A percentile compares a stretch with the other conserved stretches of the same genome.
Evolutionary conservation across 805 yeast genomes (phyloP).

Genomic region (Yarrowia osloensis): DNA sequence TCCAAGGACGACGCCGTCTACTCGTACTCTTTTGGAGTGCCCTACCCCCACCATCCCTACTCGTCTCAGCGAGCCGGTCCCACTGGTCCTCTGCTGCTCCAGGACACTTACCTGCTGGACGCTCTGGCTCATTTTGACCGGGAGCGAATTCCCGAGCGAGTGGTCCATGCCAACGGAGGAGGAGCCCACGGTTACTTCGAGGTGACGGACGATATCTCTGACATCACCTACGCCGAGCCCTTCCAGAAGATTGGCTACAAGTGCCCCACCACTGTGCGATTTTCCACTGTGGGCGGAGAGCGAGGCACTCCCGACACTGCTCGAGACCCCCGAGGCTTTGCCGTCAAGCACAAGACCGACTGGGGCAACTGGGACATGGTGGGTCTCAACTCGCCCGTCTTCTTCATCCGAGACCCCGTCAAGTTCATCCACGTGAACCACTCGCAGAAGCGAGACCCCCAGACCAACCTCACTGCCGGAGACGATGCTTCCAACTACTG

Average conservation of each 20-base stretch:
- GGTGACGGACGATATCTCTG: conserved; percentile 82
- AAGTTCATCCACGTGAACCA: conserved; percentile 88
- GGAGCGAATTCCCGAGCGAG: conserved; percentile 89
- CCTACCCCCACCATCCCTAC: conserved; percentile 32
- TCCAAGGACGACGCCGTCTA: conserved; percentile 28
- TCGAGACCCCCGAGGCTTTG: conserved; percentile 85
- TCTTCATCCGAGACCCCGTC: conserved; percentile 80
- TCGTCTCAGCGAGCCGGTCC: conserved; percentile 58
- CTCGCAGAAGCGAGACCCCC: conserved; percentile 83
- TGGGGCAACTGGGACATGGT: conserved; percentile 86
- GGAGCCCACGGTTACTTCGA: conserved; percentile 89
- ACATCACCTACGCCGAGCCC: conserved; percentile 67
- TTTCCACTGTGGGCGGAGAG: conserved; percentile 89
- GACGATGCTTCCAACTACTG: conserved; percentile 75
- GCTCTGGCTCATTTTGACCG: conserved; percentile 84
- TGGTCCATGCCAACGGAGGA: conserved; percentile 90
- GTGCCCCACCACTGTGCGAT: conserved; percentile 67
- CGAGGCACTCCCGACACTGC: conserved; percentile 78
- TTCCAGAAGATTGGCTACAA: conserved; percentile 71
- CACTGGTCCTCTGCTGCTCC: conserved; percentile 77
- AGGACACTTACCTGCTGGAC: conserved; percentile 79
- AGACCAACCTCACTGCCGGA: conserved; percentile 62
- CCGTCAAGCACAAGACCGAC: conserved; percentile 77
- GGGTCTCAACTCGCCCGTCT: conserved; percentile 82
- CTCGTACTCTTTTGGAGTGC: conserved; percentile 23